These are phyloP conservation scores for Phytopythium ostracodes DNA, from an alignment of 352 stramenopile genomes.

Conservation along the genomic window DNA sequence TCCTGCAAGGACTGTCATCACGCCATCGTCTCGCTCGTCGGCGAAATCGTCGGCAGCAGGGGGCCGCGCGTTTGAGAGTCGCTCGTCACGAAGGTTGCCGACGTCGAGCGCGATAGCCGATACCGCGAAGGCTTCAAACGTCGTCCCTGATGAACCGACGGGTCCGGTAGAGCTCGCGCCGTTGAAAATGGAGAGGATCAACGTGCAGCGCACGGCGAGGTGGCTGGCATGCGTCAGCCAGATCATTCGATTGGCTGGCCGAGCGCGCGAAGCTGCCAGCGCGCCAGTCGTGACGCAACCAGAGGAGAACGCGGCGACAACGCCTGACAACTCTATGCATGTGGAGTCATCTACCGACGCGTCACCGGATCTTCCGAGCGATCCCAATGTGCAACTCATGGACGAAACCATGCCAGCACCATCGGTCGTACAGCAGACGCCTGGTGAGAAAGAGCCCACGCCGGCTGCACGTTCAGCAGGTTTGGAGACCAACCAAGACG, in stretches of 20 bases:
- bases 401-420: neutral
- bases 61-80: neutral
- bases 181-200: conserved; percentile 77
- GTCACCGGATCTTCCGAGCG: neutral
- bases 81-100: neutral
- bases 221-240: conserved; percentile 64
- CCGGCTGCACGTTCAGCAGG: too few relatives aligned
- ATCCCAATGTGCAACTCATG: neutral
- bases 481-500: neutral
- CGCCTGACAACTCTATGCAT: neutral
- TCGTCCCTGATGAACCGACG: neutral
- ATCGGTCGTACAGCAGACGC: neutral
- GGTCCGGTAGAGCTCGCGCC: conserved; percentile 29
- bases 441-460: neutral
- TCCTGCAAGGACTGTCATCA: neutral
- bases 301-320: neutral
- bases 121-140: neutral
- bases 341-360: neutral
- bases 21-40: neutral
- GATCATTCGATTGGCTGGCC: conserved; percentile 54
- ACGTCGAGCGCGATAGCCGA: neutral
- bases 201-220: conserved; percentile 67
- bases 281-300: too few relatives aligned
- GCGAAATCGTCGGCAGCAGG: neutral
- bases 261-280: conserved; percentile 5